phyloP scores from a whole-genome alignment of 2,329 filamentous ascomycete species.

The Colletotrichum scovillei region DNA sequence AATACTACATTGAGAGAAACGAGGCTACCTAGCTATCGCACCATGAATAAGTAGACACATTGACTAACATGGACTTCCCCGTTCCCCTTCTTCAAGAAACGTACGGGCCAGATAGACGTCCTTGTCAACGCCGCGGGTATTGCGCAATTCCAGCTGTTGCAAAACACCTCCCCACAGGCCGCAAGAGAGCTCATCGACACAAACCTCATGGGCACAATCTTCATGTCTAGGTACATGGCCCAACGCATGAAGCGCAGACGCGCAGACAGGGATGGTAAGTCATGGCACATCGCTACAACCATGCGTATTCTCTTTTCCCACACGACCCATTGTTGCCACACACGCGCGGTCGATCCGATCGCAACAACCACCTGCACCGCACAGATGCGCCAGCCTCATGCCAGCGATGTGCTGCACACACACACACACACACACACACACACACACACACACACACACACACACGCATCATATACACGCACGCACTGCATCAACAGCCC shows the following conservation, averaged over 20 bases:
- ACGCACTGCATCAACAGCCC: constrained; percentile 6
- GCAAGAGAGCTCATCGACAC: constrained; percentile 72
- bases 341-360: constrained; percentile 14
- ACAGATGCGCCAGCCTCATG: not conserved
- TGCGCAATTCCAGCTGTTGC: constrained; percentile 73
- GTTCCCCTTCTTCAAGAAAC: not conserved
- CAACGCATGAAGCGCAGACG: constrained; percentile 56
- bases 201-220: constrained; percentile 77
- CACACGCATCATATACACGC: not conserved
- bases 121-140: constrained; percentile 86
- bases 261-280: constrained; percentile 40
- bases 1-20: not conserved
- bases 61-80: constrained; percentile 9
- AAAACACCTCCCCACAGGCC: constrained; percentile 59
- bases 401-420: not conserved
- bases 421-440: not conserved
- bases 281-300: constrained; percentile 8
- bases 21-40: not conserved
- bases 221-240: constrained; percentile 66
- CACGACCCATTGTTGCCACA: constrained; percentile 2
- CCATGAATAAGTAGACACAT: not conserved
- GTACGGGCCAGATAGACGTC: constrained; percentile 56
- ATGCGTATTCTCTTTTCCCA: not conserved
- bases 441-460: not conserved
- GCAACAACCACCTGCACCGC: constrained; percentile 10